phyloP scores from a whole-genome alignment of 192 early-diverging fungal species.

The Linnemannia exigua region DNA sequence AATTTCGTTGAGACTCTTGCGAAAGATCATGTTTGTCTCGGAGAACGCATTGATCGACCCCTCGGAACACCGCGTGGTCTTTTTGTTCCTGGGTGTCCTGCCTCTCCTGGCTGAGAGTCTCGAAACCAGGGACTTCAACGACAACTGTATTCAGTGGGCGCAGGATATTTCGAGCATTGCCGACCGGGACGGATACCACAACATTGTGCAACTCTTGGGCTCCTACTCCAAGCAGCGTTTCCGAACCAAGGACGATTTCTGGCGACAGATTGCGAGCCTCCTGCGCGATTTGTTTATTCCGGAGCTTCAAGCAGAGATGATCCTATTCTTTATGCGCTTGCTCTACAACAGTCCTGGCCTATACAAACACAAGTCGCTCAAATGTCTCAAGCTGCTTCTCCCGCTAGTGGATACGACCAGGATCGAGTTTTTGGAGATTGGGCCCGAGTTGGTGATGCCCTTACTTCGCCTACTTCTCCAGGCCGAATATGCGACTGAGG shows the following conservation, averaged over 20 bases:
- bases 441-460: slow-evolving; percentile 76
- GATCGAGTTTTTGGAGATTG: slow-evolving; percentile 61
- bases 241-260: slow-evolving; percentile 80
- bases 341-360: slow-evolving; percentile 72
- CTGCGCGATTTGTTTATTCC: slow-evolving; percentile 77
- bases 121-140: slow-evolving; percentile 66
- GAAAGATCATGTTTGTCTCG: slow-evolving; percentile 66
- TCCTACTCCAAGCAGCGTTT: slow-evolving; percentile 77
- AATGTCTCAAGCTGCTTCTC: slow-evolving; percentile 76
- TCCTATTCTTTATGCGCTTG: slow-evolving; percentile 73
- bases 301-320: slow-evolving; percentile 65
- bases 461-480: slow-evolving; percentile 73
- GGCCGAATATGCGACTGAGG: slow-evolving; percentile 73
- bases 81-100: slow-evolving; percentile 75
- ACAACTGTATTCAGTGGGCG: slow-evolving; percentile 67
- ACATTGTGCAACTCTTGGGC: slow-evolving; percentile 67
- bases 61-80: slow-evolving; percentile 68
- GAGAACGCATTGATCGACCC: slow-evolving; percentile 75
- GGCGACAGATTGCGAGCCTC: slow-evolving; percentile 72
- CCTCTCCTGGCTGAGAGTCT: slow-evolving; percentile 77
- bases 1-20: slow-evolving; percentile 69
- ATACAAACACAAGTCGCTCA: slow-evolving; percentile 74
- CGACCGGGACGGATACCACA: slow-evolving; percentile 62
- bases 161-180: slow-evolving; percentile 62
- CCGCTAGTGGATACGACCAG: slow-evolving; percentile 64